A percentile compares a stretch with the other conserved stretches of the same genome.
Evolutionary conservation across 1,284 basidiomycete genomes (phyloP).

Genomic region (Apiotrichum montevideense): DNA sequence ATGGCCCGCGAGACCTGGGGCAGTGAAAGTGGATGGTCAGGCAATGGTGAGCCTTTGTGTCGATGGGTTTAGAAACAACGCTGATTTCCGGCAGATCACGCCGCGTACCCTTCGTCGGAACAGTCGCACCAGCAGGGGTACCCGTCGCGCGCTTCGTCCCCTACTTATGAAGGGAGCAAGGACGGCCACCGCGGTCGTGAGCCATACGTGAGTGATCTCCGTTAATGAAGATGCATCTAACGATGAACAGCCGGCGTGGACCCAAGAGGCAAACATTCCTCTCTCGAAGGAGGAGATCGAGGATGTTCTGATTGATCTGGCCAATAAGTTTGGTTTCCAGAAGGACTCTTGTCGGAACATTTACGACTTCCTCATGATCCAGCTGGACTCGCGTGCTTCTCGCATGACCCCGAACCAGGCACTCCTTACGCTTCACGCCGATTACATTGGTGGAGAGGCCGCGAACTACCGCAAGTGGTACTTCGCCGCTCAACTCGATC

Average conservation of each 20-base stretch:
- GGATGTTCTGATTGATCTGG: constrained; percentile 94
- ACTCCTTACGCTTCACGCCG: constrained; percentile 88
- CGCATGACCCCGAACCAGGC: constrained; percentile 97
- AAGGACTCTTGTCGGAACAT: constrained; percentile 62
- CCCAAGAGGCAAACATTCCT: constrained; percentile 85
- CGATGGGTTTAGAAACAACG: constrained; percentile 34
- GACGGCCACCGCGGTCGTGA: constrained; percentile 59
- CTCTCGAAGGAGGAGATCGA: constrained; percentile 98
- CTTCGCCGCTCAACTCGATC: constrained; percentile 96
- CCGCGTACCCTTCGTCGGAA: constrained; percentile 25
- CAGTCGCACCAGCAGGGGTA: constrained; percentile 40
- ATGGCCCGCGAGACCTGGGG: constrained; percentile 45
- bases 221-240: constrained; percentile 24
- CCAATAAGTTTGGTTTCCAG: constrained; percentile 99
- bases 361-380: constrained; percentile 98
- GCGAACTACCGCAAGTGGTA: constrained; percentile 99
- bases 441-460: constrained; percentile 96
- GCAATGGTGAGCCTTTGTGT: constrained; percentile 41
- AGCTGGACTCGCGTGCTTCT: constrained; percentile 91
- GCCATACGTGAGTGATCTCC: constrained; percentile 47
- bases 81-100: neutral
- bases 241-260: constrained; percentile 78
- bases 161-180: constrained; percentile 45
- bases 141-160: constrained; percentile 43
- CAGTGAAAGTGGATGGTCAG: constrained; percentile 41